phyloP scores from a whole-genome alignment of 306 rosid species.

The Glycyrrhiza uralensis region DNA sequence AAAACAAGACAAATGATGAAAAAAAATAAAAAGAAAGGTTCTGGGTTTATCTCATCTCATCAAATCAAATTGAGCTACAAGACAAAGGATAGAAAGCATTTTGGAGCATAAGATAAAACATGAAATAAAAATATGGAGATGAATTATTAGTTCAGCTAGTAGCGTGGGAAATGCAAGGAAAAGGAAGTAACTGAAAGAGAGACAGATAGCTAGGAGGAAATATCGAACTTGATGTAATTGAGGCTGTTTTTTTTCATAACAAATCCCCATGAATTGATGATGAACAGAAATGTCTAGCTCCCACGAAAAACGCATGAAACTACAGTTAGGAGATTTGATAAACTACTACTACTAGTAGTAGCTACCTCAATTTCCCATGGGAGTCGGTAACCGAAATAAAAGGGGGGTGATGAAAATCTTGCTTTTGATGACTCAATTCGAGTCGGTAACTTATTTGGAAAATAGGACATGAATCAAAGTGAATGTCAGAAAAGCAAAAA shows the following conservation, averaged over 20 bases:
- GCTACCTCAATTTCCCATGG: slow-evolving; percentile 8
- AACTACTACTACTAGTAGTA: too few relatives aligned
- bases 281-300: slow-evolving; percentile 38
- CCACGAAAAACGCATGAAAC: slow-evolving; percentile 36
- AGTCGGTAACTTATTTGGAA: slow-evolving; percentile 44
- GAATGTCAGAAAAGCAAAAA: slow-evolving; percentile 45
- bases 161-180: slow-evolving; percentile 10
- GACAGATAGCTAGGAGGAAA: slow-evolving; percentile 18
- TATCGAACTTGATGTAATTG: slow-evolving; percentile 13
- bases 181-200: slow-evolving; percentile 17
- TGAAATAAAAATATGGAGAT: neutral
- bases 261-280: slow-evolving; percentile 30
- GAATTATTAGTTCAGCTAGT: neutral
- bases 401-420: slow-evolving; percentile 27
- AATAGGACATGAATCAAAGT: slow-evolving; percentile 38
- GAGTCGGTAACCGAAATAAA: slow-evolving; percentile 35
- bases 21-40: neutral
- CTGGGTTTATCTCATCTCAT: slow-evolving; percentile 27
- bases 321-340: slow-evolving; percentile 29
- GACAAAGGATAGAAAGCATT: slow-evolving; percentile 26
- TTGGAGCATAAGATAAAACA: slow-evolving; percentile 18
- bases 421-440: slow-evolving; percentile 34
- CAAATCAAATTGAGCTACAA: slow-evolving; percentile 43
- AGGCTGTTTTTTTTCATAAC: neutral
- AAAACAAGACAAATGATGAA: neutral